Conservation (phyloP, 805 yeast genomes). For the Wickerhamomyces hampshirensis region DNA sequence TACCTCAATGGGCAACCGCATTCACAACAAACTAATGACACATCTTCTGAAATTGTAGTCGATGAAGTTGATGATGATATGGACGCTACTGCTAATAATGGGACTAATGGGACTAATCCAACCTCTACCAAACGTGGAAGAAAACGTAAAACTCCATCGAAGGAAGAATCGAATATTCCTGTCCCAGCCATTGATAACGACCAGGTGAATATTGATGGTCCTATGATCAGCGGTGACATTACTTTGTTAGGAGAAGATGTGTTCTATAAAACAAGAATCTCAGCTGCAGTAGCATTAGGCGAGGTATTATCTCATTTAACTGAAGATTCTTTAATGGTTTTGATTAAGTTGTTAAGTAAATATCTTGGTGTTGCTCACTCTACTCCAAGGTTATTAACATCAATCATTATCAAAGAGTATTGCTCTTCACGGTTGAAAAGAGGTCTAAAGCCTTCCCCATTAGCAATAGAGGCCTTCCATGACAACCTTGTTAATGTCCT, state of each 20-base stretch:
- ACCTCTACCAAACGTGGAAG: constrained; percentile 33
- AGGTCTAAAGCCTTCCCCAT: constrained; percentile 19
- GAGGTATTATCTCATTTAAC: constrained; percentile 48
- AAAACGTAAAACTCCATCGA: constrained; percentile 38
- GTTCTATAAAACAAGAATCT: constrained; percentile 68
- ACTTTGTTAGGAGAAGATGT: constrained; percentile 74
- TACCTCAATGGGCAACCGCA: constrained; percentile 1
- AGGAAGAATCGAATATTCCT: constrained; percentile 37
- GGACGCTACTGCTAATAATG: background rate
- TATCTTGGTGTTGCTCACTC: constrained; percentile 34
- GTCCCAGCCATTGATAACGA: constrained; percentile 44
- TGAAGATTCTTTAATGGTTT: constrained; percentile 32
- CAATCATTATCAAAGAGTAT: constrained; percentile 69
- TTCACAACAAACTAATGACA: constrained; percentile 1
- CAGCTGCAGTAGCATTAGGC: constrained; percentile 76
- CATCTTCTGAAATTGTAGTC: constrained; percentile 12
- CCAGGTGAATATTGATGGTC: constrained; percentile 85
- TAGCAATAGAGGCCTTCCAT: constrained; percentile 24
- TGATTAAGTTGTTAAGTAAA: constrained; percentile 31
- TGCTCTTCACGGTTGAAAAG: constrained; percentile 29
- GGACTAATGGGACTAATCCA: too few relatives aligned
- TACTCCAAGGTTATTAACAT: constrained; percentile 71
- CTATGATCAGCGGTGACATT: constrained; percentile 87
- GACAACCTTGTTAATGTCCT: constrained; percentile 32
- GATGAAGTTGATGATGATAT: constrained; percentile 8